phyloP scores from a whole-genome alignment of 2,329 filamentous ascomycete genomes.

The Conoideocrella luteorostrata region DNA sequence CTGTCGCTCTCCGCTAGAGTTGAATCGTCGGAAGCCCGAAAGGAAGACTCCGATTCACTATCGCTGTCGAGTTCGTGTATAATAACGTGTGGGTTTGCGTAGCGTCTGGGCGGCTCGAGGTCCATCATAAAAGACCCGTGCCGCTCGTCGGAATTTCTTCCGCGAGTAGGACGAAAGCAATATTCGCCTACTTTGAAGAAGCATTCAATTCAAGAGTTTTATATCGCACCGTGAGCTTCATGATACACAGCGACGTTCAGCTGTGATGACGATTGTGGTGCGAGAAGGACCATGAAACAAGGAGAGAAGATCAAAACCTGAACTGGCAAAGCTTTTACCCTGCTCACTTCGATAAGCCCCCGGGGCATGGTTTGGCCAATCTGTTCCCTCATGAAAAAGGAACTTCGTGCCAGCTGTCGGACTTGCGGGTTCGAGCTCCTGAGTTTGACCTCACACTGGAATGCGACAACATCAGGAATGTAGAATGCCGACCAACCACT shows the following conservation, averaged over 20 bases:
- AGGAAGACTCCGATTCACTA: slow-evolving; percentile 1
- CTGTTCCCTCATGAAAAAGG: background rate
- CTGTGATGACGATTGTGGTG: background rate
- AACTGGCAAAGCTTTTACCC: background rate
- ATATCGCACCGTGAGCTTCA: background rate
- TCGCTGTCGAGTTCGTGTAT: slow-evolving; percentile 5
- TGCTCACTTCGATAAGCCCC: background rate
- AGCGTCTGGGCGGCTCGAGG: slow-evolving; percentile 8
- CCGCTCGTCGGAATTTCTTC: background rate
- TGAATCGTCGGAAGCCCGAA: slow-evolving; percentile 8
- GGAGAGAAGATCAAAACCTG: background rate
- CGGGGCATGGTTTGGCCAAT: background rate
- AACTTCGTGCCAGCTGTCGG: background rate
- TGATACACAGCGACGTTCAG: background rate
- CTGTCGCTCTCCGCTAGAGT: slow-evolving; percentile 9
- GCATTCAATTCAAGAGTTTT: background rate
- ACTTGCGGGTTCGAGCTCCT: background rate
- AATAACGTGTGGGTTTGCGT: slow-evolving; percentile 8
- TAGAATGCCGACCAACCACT: background rate
- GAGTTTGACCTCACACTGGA: slow-evolving; percentile 5
- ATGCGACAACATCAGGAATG: slow-evolving; percentile 8
- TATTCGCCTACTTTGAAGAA: background rate
- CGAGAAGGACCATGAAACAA: background rate
- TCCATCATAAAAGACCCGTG: slow-evolving; percentile 10
- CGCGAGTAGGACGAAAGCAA: background rate